Percentiles rank a stretch among this genome's conserved stretches.
phyloP scores from a whole-genome alignment of 2,329 filamentous ascomycete species.

The Herpotrichia juniperi region DNA sequence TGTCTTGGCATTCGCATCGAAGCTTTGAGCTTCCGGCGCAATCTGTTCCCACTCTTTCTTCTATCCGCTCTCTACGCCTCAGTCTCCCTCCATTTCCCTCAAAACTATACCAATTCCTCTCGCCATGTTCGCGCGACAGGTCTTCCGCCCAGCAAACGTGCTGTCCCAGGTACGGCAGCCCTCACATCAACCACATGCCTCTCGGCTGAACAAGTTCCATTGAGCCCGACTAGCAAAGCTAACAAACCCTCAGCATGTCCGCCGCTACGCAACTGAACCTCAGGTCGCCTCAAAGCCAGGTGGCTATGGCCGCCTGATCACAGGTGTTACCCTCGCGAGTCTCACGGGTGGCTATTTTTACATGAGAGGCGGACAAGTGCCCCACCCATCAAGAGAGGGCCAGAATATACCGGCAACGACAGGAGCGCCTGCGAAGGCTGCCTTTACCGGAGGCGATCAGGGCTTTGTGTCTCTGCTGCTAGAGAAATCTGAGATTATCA shows the following conservation, averaged over 20 bases:
- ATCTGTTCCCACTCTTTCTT: neutral
- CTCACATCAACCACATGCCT: neutral
- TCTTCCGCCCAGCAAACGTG: constrained; percentile 50
- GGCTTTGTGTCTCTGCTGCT: constrained; percentile 83
- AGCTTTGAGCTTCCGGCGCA: neutral
- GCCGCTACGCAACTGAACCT: constrained; percentile 72
- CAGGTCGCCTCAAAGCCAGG: constrained; percentile 57
- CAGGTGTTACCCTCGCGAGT: constrained; percentile 63
- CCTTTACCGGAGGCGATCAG: constrained; percentile 85
- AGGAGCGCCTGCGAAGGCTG: constrained; percentile 51
- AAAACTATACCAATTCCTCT: constrained; percentile 29
- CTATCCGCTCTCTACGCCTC: constrained; percentile 9
- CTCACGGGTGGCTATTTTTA: constrained; percentile 63
- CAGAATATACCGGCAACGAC: constrained; percentile 48
- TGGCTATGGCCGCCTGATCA: constrained; percentile 57
- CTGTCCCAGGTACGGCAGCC: constrained; percentile 45
- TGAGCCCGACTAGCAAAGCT: constrained; percentile 18
- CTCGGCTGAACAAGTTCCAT: constrained; percentile 16
- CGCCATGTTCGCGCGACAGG: constrained; percentile 52
- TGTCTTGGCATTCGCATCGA: constrained; percentile 26
- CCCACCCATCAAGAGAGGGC: constrained; percentile 39
- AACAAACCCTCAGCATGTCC: constrained; percentile 59
- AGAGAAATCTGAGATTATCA: constrained; percentile 77
- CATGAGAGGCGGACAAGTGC: constrained; percentile 33
- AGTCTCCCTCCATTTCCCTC: neutral